Conservation (phyloP, 179 eudicot genomes). For the Beta macrorhiza region DNA sequence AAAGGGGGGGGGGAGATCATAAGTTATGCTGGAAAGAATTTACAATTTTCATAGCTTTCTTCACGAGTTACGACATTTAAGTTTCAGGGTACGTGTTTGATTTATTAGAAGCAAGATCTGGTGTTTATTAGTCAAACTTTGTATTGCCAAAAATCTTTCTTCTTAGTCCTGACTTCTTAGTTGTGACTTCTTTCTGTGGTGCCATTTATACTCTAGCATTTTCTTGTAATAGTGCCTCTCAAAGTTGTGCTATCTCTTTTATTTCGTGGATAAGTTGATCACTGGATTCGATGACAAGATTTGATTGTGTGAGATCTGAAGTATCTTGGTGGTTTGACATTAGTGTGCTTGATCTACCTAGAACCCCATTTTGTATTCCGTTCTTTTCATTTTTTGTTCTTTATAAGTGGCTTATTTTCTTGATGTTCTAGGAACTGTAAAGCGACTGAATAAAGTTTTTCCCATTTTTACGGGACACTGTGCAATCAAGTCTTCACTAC, state of each 20-base stretch:
- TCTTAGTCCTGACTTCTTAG: neutral
- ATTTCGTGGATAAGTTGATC: neutral
- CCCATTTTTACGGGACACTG: slow-evolving; percentile 25
- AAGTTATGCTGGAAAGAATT: neutral
- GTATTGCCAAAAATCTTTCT: neutral
- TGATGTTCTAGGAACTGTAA: slow-evolving; percentile 32
- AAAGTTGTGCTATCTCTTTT: neutral
- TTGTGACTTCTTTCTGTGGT: neutral
- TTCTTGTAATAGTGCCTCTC: neutral
- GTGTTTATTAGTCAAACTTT: neutral
- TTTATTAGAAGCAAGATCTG: neutral
- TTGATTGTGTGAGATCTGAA: neutral
- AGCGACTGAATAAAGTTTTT: slow-evolving; percentile 23
- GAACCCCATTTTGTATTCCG: neutral
- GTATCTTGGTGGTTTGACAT: neutral
- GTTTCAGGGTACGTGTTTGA: neutral
- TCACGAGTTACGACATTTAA: neutral
- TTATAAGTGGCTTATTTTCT: neutral
- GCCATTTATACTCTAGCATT: neutral
- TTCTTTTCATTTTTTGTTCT: neutral
- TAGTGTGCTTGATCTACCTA: slow-evolving; percentile 8
- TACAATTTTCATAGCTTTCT: neutral
- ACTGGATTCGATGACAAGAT: neutral
- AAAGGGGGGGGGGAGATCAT: neutral
- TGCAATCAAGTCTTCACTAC: slow-evolving; percentile 29